A percentile compares a stretch with the other conserved stretches of the same genome.
Evolutionary conservation across 2,329 filamentous ascomycete genomes (phyloP).

Genomic region (Monilinia fructicola): DNA sequence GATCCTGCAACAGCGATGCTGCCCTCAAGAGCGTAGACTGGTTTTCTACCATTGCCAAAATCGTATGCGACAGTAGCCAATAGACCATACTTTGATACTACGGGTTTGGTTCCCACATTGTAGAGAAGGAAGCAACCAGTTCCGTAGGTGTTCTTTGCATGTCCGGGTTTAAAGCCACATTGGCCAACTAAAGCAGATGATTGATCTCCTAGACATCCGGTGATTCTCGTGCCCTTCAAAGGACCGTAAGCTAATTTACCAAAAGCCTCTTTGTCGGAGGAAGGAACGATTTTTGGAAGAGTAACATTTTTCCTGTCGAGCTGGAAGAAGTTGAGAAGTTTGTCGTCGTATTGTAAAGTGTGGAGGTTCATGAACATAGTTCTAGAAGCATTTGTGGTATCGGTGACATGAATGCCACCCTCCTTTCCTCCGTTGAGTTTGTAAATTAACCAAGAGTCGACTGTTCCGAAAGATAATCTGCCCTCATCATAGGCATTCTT

Average conservation of each 20-base stretch:
- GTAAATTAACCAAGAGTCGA: slow-evolving; percentile 79
- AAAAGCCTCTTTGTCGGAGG: slow-evolving; percentile 71
- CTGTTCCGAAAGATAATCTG: slow-evolving; percentile 72
- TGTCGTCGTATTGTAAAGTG: slow-evolving; percentile 71
- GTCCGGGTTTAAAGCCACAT: slow-evolving; percentile 76
- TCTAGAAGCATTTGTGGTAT: slow-evolving; percentile 77
- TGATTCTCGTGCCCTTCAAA: slow-evolving; percentile 68
- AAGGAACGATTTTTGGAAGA: slow-evolving; percentile 72
- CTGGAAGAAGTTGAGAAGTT: slow-evolving; percentile 72
- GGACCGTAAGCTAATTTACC: slow-evolving; percentile 64
- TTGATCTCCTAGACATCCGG: slow-evolving; percentile 77
- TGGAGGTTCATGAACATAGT: slow-evolving; percentile 88
- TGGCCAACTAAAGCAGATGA: slow-evolving; percentile 79
- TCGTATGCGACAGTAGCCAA: slow-evolving; percentile 87
- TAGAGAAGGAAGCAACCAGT: slow-evolving; percentile 84
- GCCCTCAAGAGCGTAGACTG: slow-evolving; percentile 79
- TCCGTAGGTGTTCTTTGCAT: slow-evolving; percentile 83
- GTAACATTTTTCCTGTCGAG: slow-evolving; percentile 67
- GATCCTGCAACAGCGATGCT: slow-evolving; percentile 81
- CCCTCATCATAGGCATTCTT: slow-evolving; percentile 70
- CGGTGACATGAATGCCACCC: slow-evolving; percentile 69
- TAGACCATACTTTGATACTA: slow-evolving; percentile 80
- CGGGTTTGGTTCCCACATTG: slow-evolving; percentile 79
- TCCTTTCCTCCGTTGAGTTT: slow-evolving; percentile 71
- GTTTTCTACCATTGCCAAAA: slow-evolving; percentile 54